Conservation (phyloP, 2,329 filamentous ascomycete species). For the Fusarium nurragi region DNA sequence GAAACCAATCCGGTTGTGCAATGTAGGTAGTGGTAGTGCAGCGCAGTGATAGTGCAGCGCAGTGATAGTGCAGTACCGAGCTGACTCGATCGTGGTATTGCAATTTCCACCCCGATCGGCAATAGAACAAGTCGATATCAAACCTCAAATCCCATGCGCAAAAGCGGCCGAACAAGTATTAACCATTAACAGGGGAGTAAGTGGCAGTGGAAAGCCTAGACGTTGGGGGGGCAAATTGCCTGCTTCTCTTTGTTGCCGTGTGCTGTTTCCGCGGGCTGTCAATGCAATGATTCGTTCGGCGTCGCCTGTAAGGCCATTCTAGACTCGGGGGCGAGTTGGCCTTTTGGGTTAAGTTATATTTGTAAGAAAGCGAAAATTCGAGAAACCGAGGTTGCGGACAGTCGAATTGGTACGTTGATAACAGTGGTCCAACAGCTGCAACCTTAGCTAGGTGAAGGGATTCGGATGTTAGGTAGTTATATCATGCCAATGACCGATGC, state of each 20-base stretch:
- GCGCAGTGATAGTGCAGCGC: background rate
- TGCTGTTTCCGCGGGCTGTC: background rate
- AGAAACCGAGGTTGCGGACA: background rate
- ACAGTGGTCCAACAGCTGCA: background rate
- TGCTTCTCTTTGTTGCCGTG: background rate
- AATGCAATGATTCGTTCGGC: slow-evolving; percentile 12
- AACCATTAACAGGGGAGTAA: background rate
- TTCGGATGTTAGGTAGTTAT: background rate
- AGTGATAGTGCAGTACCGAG: background rate
- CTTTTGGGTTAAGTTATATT: background rate
- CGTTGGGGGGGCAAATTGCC: slow-evolving; percentile 7
- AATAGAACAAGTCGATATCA: slow-evolving; percentile 2
- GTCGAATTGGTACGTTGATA: background rate
- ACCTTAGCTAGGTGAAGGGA: background rate
- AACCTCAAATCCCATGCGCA: background rate
- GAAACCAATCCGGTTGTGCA: slow-evolving; percentile 25
- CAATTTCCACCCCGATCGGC: slow-evolving; percentile 1
- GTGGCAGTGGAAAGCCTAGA: too few relatives aligned
- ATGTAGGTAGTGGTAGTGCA: background rate
- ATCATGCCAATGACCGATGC: slow-evolving; percentile 1
- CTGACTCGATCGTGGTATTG: background rate
- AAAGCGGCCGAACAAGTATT: background rate
- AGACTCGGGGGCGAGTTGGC: background rate
- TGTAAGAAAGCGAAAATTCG: background rate
- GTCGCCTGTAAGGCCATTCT: background rate